Conservation (phyloP, 805 yeast genomes). For the Diddensiella caesifluorescens region DNA sequence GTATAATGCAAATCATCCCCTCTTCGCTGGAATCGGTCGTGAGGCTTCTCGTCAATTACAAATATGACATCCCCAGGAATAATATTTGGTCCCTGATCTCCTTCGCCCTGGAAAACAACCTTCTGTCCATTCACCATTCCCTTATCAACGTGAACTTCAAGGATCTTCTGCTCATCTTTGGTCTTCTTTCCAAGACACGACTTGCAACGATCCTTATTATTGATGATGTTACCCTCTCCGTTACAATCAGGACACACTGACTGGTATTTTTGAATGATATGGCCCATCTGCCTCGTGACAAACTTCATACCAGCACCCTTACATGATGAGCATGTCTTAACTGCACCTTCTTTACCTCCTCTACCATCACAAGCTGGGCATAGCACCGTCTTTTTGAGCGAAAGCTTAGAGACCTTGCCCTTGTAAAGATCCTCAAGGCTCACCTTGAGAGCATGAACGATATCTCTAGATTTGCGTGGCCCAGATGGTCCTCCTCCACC, state of each 20-base stretch:
- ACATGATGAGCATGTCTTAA: constrained; percentile 81
- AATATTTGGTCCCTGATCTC: constrained; percentile 93
- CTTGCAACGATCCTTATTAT: constrained; percentile 83
- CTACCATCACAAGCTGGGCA: constrained; percentile 89
- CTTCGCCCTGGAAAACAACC: constrained; percentile 89
- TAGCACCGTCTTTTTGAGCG: constrained; percentile 83
- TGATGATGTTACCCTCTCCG: constrained; percentile 86
- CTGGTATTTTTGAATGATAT: constrained; percentile 97
- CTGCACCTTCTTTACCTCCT: constrained; percentile 92
- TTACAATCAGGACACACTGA: constrained; percentile 86
- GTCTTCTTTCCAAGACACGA: constrained; percentile 87
- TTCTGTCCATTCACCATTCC: constrained; percentile 96
- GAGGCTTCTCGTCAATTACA: constrained; percentile 85
- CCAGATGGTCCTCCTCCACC: constrained; percentile 66
- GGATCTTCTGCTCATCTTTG: constrained; percentile 78
- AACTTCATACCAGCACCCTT: constrained; percentile 88
- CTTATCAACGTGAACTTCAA: constrained; percentile 91
- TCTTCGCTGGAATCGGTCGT: constrained; percentile 74
- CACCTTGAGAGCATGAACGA: constrained; percentile 80
- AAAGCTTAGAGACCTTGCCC: constrained; percentile 91
- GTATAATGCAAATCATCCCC: constrained; percentile 82
- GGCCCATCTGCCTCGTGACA: constrained; percentile 98
- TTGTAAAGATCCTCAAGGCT: constrained; percentile 88
- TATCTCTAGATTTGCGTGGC: constrained; percentile 85
- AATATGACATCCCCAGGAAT: constrained; percentile 96